These are phyloP conservation scores for Echeveria elegans DNA, from an alignment of 164 flowering plant species.

Conservation along the genomic window DNA sequence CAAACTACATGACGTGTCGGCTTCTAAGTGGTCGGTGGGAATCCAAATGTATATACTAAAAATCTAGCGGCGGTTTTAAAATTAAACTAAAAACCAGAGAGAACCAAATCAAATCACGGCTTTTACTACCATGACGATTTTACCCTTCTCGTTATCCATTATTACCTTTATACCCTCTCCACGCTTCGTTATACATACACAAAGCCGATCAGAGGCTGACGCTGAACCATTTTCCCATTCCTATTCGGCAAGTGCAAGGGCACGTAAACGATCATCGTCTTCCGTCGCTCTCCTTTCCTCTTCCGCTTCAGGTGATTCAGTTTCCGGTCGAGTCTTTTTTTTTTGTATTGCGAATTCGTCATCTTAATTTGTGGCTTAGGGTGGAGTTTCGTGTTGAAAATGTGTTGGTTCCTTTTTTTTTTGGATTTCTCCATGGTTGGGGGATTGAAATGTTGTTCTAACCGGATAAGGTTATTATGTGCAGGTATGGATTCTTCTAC, in stretches of 20 bases:
- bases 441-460: not conserved
- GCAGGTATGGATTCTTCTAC: slow-evolving; percentile 44
- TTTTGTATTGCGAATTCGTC: too few species aligned
- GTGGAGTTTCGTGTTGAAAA: not conserved
- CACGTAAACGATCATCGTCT: not conserved
- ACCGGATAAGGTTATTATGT: not conserved
- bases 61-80: not conserved
- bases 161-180: not conserved
- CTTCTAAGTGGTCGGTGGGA: not conserved
- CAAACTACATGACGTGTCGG: not conserved
- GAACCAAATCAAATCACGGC: slow-evolving; percentile 1
- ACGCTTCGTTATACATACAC: not conserved
- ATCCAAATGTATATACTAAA: not conserved
- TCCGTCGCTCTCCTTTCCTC: not conserved
- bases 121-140: not conserved
- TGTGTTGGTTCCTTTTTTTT: not conserved
- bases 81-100: not conserved
- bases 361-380: too few species aligned
- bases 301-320: not conserved
- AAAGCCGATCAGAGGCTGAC: not conserved
- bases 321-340: not conserved
- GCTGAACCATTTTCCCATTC: not conserved
- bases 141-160: not conserved
- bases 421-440: too few species aligned
- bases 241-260: not conserved